Conservation (phyloP, 78 protist genomes). For the Emiliania huxleyi region DNA sequence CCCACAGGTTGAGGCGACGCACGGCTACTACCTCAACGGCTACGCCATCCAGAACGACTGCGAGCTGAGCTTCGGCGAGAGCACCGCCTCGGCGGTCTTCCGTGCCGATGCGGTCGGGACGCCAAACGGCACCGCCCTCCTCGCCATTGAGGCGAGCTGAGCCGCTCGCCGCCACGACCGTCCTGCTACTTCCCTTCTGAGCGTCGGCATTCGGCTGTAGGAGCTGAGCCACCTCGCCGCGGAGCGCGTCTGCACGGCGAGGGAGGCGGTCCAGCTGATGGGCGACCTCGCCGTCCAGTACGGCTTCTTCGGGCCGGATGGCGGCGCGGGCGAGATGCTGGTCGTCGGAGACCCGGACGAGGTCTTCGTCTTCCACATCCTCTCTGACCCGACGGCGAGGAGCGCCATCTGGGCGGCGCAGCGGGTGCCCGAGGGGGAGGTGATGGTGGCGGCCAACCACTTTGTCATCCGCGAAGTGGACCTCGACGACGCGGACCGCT, state of each 20-base stretch:
- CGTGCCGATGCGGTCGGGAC: neutral
- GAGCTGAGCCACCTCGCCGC: slow-evolving; percentile 32
- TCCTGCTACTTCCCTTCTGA: too few relatives aligned
- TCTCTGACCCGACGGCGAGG: slow-evolving; percentile 39
- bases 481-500: neutral
- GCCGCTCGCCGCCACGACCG: too few relatives aligned
- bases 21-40: neutral
- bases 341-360: slow-evolving; percentile 46
- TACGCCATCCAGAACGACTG: slow-evolving; percentile 49
- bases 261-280: slow-evolving; percentile 40
- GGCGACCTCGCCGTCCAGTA: slow-evolving; percentile 54
- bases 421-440: slow-evolving; percentile 60
- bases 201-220: too few relatives aligned
- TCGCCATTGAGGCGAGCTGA: too few relatives aligned
- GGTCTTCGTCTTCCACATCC: slow-evolving; percentile 57
- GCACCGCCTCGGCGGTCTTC: slow-evolving; percentile 35
- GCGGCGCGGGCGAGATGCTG: slow-evolving; percentile 47
- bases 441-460: slow-evolving; percentile 40
- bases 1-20: slow-evolving; percentile 33
- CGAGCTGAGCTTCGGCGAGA: slow-evolving; percentile 46
- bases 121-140: slow-evolving; percentile 23
- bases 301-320: slow-evolving; percentile 37
- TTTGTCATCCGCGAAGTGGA: slow-evolving; percentile 54
- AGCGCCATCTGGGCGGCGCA: slow-evolving; percentile 65
- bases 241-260: slow-evolving; percentile 53